Evolutionary conservation across 441 rosid genomes (phyloP), one percentile per base, ranked within the genome.

Genomic region (Manihot esculenta): DNA sequence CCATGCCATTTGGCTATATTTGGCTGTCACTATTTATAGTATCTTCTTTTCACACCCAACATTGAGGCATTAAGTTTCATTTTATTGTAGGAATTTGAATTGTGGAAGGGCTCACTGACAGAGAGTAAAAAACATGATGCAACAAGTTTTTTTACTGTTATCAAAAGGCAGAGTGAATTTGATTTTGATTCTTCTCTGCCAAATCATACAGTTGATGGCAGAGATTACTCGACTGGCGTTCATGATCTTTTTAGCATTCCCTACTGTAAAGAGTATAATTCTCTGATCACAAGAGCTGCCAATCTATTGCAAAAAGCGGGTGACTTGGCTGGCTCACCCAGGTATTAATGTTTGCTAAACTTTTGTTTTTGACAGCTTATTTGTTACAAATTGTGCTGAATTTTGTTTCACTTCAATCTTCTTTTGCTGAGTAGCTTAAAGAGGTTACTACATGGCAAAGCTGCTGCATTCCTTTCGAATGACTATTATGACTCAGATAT

Each of bases 401-500:
- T 64, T 62, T 48, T 56, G 50, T 56, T 68, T 23, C 20, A 26
- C 11, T 20, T 74, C 44, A 26, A 44, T 69, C 42, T 78, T 80
- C 69, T 77, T 66, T 18, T 66, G 50, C 70, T 33, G 11, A 79
- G 76, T 76, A 95, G 99, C 79, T 88, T 95, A 86, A 92, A 87
- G 92, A 89, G 85, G 85, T 84, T 92, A 68, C 84, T 92, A 61
- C 96, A 92, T 53, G 72, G 88, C 80, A 95, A 90, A 84, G 99
- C 97, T 13, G 87, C 85, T 54, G 97, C 98, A 33, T 94, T 94
- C 85, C 89, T 90, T 65, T 90, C 99, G 65, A 92, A 95, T 83
- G 87, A 92, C 59, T 95, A 90, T 71, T 86, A 89, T 77, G 94
- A 89, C 62, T 95, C 99, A 0, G 99, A 91, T 81, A 86, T 95